Evolutionary conservation across 2,329 filamentous ascomycete genomes (phyloP), one percentile per base, ranked within the genome.

Genomic region (Orbilia quercus): DNA sequence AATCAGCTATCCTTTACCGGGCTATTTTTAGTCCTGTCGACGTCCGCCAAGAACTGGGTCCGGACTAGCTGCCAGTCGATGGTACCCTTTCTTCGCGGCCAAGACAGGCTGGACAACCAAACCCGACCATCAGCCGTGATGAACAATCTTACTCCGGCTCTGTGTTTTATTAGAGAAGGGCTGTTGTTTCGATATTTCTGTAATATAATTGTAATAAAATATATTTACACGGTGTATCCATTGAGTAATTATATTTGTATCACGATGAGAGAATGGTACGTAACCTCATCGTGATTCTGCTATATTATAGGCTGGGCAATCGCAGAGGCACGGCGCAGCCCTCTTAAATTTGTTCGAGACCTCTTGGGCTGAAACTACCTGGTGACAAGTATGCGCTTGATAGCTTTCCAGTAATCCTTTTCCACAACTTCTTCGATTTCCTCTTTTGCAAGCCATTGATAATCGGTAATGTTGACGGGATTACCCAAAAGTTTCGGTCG

Each of bases 391-490:
- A 96, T 95, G 80, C 94, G 91, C 82, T 86, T 88, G 75, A 97
- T 86, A 66, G 85, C 85, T 75, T 83, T 85, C 84, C 88, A 96
- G 82, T 96, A 96, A 66, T 86, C 84, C 2, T 82, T 80, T 25
- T 85, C 82, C 47, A 97, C 85, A 75, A 85, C 84, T 77, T 87
- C 83, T 80, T 89, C 81, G 64, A 98, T 85, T 85, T 99, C 95
- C 75, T 96, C 91, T 81, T 90, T 93, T 22, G 91, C 90, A 78
- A 98, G 82, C 95, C 95, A 99, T 82, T 91, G 88, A 83, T 95
- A 99, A 80, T 97, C 92, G 60, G 85, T 84, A 60, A 95, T 84
- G 4, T 89, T 90, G 65, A 90, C 85, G 74, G 84, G 83, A 82
- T 95, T 96, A 70, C 84, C 84, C 75, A 84, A 83, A 58, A 98